phyloP scores from a whole-genome alignment of 169 alveolate species.

The Eimeria nieschulzi region DNA sequence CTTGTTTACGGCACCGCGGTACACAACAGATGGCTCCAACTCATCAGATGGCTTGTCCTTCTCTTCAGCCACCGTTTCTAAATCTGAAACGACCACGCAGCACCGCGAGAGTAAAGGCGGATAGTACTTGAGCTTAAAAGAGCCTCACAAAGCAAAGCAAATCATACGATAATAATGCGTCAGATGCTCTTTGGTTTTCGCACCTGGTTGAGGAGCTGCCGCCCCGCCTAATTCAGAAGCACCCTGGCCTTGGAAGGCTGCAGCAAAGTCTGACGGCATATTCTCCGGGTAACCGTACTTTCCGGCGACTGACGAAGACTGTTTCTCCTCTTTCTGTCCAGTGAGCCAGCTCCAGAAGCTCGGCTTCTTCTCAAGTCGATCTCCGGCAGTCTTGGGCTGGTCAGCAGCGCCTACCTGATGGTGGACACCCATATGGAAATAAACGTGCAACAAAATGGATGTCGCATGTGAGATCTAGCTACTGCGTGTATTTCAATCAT shows the following conservation, averaged over 20 bases:
- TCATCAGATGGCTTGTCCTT: slow-evolving; percentile 61
- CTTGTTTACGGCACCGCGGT: slow-evolving; percentile 80
- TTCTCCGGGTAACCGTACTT: slow-evolving; percentile 76
- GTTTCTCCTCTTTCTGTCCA: slow-evolving; percentile 76
- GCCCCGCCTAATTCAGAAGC: slow-evolving; percentile 14
- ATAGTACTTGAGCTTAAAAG: neutral
- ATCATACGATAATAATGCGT: too few species aligned
- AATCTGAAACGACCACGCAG: slow-evolving; percentile 1
- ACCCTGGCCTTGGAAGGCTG: slow-evolving; percentile 80
- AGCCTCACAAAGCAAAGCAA: neutral
- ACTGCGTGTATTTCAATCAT: neutral
- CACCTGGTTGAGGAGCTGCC: neutral
- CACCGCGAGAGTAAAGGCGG: neutral
- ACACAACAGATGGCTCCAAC: slow-evolving; percentile 81
- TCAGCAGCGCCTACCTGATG: slow-evolving; percentile 57
- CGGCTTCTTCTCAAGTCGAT: slow-evolving; percentile 70
- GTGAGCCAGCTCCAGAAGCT: slow-evolving; percentile 81
- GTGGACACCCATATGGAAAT: slow-evolving; percentile 1
- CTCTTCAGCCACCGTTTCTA: slow-evolving; percentile 66
- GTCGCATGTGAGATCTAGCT: neutral
- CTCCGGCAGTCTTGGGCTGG: slow-evolving; percentile 49
- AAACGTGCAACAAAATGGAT: neutral
- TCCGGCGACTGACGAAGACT: slow-evolving; percentile 65
- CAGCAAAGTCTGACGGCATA: slow-evolving; percentile 82
- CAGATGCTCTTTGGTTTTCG: neutral